phyloP scores from a whole-genome alignment of 1,284 basidiomycete genomes.

The Ustilago trichophora region DNA sequence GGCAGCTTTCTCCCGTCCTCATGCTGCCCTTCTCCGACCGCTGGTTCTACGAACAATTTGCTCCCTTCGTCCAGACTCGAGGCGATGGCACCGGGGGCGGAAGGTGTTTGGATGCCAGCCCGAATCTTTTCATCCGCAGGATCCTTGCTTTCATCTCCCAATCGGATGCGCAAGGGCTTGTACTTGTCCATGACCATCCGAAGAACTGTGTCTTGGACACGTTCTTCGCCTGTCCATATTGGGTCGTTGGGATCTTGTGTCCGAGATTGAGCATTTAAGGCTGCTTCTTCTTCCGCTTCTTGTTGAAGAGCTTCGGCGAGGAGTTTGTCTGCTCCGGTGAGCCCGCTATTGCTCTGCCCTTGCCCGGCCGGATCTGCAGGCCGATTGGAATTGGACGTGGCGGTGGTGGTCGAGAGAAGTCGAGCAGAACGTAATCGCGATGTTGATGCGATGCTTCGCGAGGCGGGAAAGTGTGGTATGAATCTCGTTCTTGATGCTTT shows the following conservation, averaged over 20 bases:
- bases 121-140: conserved; percentile 48
- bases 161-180: conserved; percentile 48
- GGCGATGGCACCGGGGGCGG: neutral
- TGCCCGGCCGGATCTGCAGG: neutral
- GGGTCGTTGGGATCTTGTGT: conserved; percentile 39
- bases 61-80: neutral
- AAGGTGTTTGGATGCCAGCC: conserved; percentile 31
- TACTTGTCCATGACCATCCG: conserved; percentile 65
- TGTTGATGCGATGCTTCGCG: no score
- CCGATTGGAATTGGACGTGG: neutral
- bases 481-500: no score
- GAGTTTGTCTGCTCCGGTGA: conserved; percentile 32
- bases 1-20: conserved; percentile 47
- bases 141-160: neutral
- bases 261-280: no score
- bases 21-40: conserved; percentile 1
- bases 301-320: conserved; percentile 16
- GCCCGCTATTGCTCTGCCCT: neutral
- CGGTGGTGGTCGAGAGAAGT: neutral
- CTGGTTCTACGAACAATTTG: neutral
- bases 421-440: no score
- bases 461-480: no score
- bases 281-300: conserved; percentile 20
- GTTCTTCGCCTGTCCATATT: conserved; percentile 58
- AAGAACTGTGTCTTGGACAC: conserved; percentile 54